A percentile compares a stretch with the other conserved stretches of the same genome.
Conservation (phyloP, 23 red algal species). For the Gracilaria domingensis region DNA sequence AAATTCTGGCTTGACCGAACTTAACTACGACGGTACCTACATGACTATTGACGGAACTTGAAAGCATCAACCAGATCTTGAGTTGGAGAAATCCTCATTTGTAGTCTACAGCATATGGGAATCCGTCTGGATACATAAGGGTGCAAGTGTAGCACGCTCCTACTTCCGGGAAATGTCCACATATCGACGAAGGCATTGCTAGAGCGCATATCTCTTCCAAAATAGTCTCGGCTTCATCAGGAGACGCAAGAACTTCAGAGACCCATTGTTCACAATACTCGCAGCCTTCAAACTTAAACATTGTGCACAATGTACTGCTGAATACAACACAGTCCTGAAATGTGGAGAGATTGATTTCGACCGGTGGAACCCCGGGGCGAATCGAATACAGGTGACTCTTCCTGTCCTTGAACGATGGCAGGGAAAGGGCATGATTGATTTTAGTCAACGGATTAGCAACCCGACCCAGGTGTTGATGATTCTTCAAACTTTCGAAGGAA, state of each 20-base stretch:
- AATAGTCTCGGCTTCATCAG: not conserved
- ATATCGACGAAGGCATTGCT: not conserved
- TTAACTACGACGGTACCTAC: no score
- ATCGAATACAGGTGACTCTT: not conserved
- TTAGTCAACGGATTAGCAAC: no score
- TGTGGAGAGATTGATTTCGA: not conserved
- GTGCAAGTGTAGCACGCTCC: not conserved
- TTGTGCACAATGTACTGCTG: not conserved
- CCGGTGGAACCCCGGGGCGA: not conserved
- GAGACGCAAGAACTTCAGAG: not conserved
- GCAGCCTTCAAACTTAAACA: not conserved
- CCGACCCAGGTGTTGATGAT: no score
- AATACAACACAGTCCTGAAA: slow-evolving; percentile 2
- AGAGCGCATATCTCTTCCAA: not conserved
- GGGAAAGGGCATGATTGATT: no score
- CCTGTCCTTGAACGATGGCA: not conserved
- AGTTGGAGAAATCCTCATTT: no score
- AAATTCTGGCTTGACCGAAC: no score
- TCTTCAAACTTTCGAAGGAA: no score
- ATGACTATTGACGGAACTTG: no score
- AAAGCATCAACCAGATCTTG: no score
- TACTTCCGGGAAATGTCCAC: not conserved
- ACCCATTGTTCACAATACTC: not conserved
- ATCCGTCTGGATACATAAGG: not conserved
- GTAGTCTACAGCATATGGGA: not conserved